A percentile compares a stretch with the other conserved stretches of the same genome.
phyloP scores from a whole-genome alignment of 345 rosid genomes.

The Eutrema yunnanense region DNA sequence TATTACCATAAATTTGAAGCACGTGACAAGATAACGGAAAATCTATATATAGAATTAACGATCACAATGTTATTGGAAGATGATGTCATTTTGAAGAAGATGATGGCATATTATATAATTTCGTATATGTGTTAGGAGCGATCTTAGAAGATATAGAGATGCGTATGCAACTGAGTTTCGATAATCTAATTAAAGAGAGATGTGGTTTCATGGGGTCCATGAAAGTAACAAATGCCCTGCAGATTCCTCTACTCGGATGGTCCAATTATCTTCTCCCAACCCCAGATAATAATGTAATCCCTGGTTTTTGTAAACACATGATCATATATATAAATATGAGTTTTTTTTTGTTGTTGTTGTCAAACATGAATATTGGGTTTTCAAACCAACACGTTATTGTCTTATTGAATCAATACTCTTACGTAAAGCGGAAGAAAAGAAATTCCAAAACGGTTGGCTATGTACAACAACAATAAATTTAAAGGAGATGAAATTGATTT shows the following conservation, averaged over 20 bases:
- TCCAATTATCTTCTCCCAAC: conserved; percentile 15
- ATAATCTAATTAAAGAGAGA: background rate
- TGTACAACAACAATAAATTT: background rate
- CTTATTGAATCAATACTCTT: background rate
- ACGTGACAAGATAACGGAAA: background rate
- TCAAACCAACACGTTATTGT: conserved; percentile 16
- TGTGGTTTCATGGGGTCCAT: conserved; percentile 7
- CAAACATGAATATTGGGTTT: conserved; percentile 7
- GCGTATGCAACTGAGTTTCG: conserved; percentile 19
- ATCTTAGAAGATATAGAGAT: background rate
- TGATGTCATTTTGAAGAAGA: background rate
- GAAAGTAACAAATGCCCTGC: conserved; percentile 22
- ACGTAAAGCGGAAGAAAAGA: conserved; percentile 17
- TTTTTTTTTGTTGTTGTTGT: background rate
- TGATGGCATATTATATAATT: background rate
- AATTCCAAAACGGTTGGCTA: conserved; percentile 29
- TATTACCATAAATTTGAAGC: background rate
- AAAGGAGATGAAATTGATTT: conserved; percentile 5
- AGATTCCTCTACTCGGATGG: conserved; percentile 15
- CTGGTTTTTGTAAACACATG: background rate
- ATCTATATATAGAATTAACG: background rate
- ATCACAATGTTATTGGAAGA: background rate
- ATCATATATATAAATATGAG: no score
- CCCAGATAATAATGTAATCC: conserved; percentile 1
- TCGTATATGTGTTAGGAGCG: background rate